phyloP scores from a whole-genome alignment of 768 basidiomycete species.

The Mycena alexandri region DNA sequence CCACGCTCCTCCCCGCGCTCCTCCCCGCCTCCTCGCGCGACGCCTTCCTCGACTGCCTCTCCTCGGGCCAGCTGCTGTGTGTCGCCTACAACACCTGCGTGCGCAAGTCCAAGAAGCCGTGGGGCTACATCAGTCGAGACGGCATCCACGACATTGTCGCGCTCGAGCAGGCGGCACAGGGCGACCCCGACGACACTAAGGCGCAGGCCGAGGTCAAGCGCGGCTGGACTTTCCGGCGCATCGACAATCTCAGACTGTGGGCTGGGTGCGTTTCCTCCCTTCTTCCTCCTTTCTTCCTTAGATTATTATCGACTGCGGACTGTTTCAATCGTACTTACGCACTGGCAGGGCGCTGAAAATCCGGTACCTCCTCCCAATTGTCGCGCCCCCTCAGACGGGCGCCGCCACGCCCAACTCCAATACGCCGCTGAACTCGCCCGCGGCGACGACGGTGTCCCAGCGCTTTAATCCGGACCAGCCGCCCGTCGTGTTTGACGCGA shows the following conservation, averaged over 20 bases:
- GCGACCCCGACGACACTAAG: constrained; percentile 47
- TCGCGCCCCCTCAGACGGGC: constrained; percentile 58
- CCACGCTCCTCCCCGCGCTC: constrained; percentile 57
- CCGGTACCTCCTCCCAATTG: constrained; percentile 82
- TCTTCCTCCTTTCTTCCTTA: too few species aligned
- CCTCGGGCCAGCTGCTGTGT: constrained; percentile 87
- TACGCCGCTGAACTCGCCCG: constrained; percentile 47
- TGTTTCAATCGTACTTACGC: constrained; percentile 4
- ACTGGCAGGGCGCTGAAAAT: constrained; percentile 85
- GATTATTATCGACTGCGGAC: too few species aligned
- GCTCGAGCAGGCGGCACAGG: constrained; percentile 64
- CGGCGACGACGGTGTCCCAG: constrained; percentile 44
- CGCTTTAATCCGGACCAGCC: constrained; percentile 58
- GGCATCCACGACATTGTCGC: constrained; percentile 84
- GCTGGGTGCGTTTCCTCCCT: constrained; percentile 71
- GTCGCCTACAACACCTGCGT: constrained; percentile 85
- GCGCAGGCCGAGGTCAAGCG: constrained; percentile 58
- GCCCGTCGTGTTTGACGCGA: constrained; percentile 77
- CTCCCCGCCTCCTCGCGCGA: constrained; percentile 47
- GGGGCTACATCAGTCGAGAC: constrained; percentile 87
- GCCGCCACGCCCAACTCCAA: constrained; percentile 36
- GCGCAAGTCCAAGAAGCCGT: constrained; percentile 83
- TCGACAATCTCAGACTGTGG: constrained; percentile 89
- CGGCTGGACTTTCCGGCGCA: constrained; percentile 88
- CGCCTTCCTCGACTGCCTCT: constrained; percentile 66